These are phyloP conservation scores for Calonectria fujianensis DNA, from an alignment of 2,329 filamentous ascomycete species.

Conservation along the genomic window DNA sequence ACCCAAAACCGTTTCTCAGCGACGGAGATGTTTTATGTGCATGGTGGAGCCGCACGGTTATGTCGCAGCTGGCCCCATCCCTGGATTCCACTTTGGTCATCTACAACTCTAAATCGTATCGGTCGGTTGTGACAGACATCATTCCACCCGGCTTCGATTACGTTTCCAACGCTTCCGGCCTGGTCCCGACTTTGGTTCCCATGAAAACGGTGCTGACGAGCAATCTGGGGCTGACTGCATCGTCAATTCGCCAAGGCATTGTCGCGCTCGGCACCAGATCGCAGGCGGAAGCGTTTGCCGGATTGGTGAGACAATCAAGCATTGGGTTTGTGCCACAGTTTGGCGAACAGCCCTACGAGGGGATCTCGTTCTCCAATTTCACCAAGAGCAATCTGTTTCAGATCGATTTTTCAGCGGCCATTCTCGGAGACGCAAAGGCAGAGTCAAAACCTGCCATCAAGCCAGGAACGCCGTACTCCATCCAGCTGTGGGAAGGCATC, in stretches of 20 bases:
- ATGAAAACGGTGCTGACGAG: background rate
- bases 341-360: background rate
- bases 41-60: constrained; percentile 10
- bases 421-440: background rate
- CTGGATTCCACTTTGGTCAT: constrained; percentile 18
- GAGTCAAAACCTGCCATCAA: background rate
- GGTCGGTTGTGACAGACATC: constrained; percentile 5
- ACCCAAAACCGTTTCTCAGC: background rate
- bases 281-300: constrained; percentile 7
- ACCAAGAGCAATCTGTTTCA: background rate
- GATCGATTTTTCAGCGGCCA: background rate
- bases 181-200: background rate
- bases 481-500: constrained; percentile 14
- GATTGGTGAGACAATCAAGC: background rate
- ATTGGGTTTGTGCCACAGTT: constrained; percentile 21
- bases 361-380: constrained; percentile 10
- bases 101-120: constrained; percentile 25
- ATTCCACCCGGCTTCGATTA: constrained; percentile 2
- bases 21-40: constrained; percentile 20
- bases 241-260: constrained; percentile 3
- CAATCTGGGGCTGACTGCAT: background rate
- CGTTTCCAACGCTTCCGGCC: constrained; percentile 15
- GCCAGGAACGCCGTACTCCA: background rate
- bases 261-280: background rate
- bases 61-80: constrained; percentile 2